Evolutionary conservation across 73 alveolate species (phyloP).

Genomic region (Tetrahymena malaccensis): DNA sequence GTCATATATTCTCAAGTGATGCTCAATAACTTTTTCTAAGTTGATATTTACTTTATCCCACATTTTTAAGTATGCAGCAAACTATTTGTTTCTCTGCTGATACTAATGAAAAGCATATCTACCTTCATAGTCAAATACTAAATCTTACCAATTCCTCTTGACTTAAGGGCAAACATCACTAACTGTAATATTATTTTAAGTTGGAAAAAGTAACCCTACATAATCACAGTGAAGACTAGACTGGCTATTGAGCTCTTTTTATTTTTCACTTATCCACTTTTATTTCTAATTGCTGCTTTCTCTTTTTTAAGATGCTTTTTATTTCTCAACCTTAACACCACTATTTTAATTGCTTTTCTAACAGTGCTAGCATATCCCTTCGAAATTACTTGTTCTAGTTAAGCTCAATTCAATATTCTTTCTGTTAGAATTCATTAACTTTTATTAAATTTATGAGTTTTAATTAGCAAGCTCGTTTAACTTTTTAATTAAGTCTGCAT

Average conservation of each 20-base stretch:
- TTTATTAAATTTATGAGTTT: background rate
- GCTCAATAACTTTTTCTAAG: background rate
- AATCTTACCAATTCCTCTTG: background rate
- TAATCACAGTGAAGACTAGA: background rate
- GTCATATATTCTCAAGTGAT: background rate
- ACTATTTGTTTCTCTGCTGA: background rate
- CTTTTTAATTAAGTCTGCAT: background rate
- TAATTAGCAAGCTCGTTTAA: background rate
- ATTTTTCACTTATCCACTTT: background rate
- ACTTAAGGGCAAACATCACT: background rate
- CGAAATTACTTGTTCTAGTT: background rate
- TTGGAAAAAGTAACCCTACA: background rate
- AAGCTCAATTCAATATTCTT: background rate
- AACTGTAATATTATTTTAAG: background rate
- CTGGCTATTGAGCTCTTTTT: background rate
- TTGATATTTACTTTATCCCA: background rate
- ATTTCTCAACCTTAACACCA: background rate
- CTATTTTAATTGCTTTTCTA: background rate
- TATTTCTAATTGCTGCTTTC: background rate
- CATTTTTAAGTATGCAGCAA: background rate
- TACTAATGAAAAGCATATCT: background rate
- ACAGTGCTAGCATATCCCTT: background rate
- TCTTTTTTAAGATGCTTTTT: background rate
- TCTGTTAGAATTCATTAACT: background rate
- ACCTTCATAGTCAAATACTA: background rate